Percentiles rank a stretch among this genome's conserved stretches.
Conservation (phyloP, 495 filamentous ascomycete species). For the Talaromyces ruber region DNA sequence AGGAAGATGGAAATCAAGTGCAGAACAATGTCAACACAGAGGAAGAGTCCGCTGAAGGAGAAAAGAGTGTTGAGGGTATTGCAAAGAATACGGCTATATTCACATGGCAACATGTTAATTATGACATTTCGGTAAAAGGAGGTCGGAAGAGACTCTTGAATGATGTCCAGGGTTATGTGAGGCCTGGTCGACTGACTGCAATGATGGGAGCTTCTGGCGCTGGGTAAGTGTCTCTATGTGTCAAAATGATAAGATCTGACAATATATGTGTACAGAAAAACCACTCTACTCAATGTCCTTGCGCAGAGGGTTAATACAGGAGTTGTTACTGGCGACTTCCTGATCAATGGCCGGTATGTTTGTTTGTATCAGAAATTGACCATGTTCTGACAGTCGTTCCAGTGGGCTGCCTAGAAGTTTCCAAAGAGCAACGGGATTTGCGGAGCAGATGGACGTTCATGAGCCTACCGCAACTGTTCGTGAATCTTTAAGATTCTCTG, state of each 20-base stretch:
- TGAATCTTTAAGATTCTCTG: conserved; percentile 52
- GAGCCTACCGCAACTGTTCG: conserved; percentile 53
- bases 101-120: conserved; percentile 73
- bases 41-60: conserved; percentile 16
- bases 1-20: conserved; percentile 34
- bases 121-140: conserved; percentile 57
- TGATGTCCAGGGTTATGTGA: conserved; percentile 61
- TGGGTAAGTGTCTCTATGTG: conserved; percentile 27
- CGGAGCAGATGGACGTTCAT: conserved; percentile 57
- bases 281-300: conserved; percentile 45
- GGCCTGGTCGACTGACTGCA: conserved; percentile 63
- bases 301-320: conserved; percentile 49
- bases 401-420: conserved; percentile 37
- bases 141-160: conserved; percentile 50
- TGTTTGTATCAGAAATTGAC: background rate
- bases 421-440: conserved; percentile 47
- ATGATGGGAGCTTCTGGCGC: conserved; percentile 61
- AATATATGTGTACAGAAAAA: conserved; percentile 29
- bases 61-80: conserved; percentile 29
- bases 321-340: conserved; percentile 38
- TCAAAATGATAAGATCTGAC: background rate
- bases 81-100: conserved; percentile 57
- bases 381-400: background rate
- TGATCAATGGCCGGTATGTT: conserved; percentile 44
- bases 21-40: conserved; percentile 13